These are phyloP conservation scores for Marchantia paleacea DNA, from an alignment of 225 moss, liverwort and hornwort species.

Conservation along the genomic window DNA sequence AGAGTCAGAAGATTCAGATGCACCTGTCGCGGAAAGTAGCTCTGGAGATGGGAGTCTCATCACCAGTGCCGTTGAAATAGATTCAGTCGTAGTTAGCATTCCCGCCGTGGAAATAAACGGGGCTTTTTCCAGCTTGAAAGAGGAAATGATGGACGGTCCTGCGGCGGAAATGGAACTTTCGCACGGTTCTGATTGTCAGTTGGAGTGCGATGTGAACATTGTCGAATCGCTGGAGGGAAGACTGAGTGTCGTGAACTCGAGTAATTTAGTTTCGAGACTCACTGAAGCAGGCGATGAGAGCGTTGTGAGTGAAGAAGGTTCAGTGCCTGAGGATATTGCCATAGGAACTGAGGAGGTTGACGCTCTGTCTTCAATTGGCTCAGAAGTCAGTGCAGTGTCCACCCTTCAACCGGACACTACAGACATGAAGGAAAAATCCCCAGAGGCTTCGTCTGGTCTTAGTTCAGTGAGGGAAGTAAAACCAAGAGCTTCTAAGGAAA, in stretches of 20 bases:
- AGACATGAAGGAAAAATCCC: constrained; percentile 25
- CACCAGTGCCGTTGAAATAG: neutral
- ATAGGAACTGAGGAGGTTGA: too few relatives aligned
- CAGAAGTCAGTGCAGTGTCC: neutral
- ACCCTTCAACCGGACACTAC: constrained; percentile 8
- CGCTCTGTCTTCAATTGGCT: neutral
- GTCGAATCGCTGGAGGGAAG: neutral
- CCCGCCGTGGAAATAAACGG: too few relatives aligned
- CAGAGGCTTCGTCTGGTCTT: constrained; percentile 17
- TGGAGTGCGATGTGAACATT: neutral
- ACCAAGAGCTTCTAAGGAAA: neutral
- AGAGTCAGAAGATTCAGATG: constrained; percentile 1
- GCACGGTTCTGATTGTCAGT: too few relatives aligned
- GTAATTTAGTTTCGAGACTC: too few relatives aligned
- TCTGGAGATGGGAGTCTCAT: neutral
- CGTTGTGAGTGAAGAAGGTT: constrained; percentile 12
- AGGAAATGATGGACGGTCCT: neutral
- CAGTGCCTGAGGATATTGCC: neutral
- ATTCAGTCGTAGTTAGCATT: neutral
- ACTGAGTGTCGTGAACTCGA: too few relatives aligned
- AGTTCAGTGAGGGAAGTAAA: neutral
- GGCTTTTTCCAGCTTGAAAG: neutral
- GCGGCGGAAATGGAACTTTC: neutral
- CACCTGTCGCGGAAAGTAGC: neutral
- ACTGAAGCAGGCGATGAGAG: neutral